A percentile compares a stretch with the other conserved stretches of the same genome.
phyloP scores from a whole-genome alignment of 345 rosid species.

The Ailanthus altissimus region DNA sequence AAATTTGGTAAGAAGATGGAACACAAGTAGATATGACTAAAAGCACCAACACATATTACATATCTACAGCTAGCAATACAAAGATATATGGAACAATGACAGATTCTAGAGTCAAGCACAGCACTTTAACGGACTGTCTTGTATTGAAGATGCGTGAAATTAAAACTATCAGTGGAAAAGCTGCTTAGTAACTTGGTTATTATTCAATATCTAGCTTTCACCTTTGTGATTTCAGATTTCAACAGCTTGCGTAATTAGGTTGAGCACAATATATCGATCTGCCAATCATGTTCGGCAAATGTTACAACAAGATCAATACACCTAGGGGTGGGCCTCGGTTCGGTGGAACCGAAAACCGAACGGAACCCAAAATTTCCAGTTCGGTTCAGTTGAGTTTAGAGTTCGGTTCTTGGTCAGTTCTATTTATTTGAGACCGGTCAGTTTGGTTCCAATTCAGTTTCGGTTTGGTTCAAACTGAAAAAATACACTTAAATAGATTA shows the following conservation, averaged over 20 bases:
- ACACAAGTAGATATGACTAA: slow-evolving; percentile 2
- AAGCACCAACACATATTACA: neutral
- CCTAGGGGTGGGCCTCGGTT: no score
- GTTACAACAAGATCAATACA: neutral
- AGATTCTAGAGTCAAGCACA: neutral
- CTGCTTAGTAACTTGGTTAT: neutral
- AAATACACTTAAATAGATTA: no score
- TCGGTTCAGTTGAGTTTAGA: no score
- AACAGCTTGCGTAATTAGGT: neutral
- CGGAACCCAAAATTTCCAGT: no score
- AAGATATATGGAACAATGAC: neutral
- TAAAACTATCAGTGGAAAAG: neutral
- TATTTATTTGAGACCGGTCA: no score
- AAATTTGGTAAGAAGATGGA: slow-evolving; percentile 11
- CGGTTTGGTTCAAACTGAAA: no score
- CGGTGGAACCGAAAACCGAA: no score
- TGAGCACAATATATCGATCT: neutral
- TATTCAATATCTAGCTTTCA: neutral
- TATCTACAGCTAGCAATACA: neutral
- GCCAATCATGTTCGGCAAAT: neutral
- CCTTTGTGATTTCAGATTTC: neutral
- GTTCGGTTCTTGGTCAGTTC: no score
- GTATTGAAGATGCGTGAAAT: neutral
- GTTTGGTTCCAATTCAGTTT: no score
- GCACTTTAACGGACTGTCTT: neutral